Evolutionary conservation across 192 early-diverging fungal genomes (phyloP).

Genomic region (Tieghemiomyces parasiticus): DNA sequence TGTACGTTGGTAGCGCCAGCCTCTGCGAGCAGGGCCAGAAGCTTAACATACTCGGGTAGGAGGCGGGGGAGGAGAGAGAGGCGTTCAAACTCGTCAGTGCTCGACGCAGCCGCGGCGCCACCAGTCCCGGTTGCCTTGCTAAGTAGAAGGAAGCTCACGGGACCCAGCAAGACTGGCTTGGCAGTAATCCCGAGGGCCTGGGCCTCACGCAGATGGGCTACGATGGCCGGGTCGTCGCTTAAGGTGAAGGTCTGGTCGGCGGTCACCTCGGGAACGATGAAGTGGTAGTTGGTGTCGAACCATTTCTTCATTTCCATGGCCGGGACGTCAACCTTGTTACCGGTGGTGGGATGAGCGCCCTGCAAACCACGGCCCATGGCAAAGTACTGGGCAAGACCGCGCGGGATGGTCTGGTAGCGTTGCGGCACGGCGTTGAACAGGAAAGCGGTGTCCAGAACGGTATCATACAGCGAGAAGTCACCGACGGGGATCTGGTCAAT

Average conservation of each 20-base stretch:
- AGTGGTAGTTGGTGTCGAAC: slow-evolving; percentile 98
- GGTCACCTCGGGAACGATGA: slow-evolving; percentile 80
- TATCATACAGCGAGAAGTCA: slow-evolving; percentile 95
- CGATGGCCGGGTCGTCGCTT: slow-evolving; percentile 40
- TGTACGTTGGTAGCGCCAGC: slow-evolving; percentile 75
- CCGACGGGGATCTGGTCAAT: slow-evolving; percentile 77
- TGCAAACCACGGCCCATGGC: slow-evolving; percentile 96
- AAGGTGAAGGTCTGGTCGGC: slow-evolving; percentile 59
- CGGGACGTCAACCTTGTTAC: slow-evolving; percentile 68
- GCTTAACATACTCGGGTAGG: slow-evolving; percentile 64
- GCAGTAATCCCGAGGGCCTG: slow-evolving; percentile 81
- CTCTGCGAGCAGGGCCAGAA: slow-evolving; percentile 53
- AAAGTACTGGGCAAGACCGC: slow-evolving; percentile 78
- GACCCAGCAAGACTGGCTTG: slow-evolving; percentile 86
- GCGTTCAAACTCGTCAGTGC: slow-evolving; percentile 40
- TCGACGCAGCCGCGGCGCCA: no score
- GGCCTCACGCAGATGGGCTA: slow-evolving; percentile 83
- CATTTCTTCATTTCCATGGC: slow-evolving; percentile 99
- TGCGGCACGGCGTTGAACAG: slow-evolving; percentile 45
- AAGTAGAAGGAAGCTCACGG: slow-evolving; percentile 75
- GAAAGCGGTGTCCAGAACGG: slow-evolving; percentile 59
- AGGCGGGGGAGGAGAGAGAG: slow-evolving; percentile 60
- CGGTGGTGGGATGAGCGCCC: slow-evolving; percentile 38
- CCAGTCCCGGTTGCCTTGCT: slow-evolving; percentile 66
- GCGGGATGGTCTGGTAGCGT: slow-evolving; percentile 50